These are phyloP conservation scores for Mycosphaerella arachidis DNA, from an alignment of 2,329 filamentous ascomycete species.

Conservation along the genomic window DNA sequence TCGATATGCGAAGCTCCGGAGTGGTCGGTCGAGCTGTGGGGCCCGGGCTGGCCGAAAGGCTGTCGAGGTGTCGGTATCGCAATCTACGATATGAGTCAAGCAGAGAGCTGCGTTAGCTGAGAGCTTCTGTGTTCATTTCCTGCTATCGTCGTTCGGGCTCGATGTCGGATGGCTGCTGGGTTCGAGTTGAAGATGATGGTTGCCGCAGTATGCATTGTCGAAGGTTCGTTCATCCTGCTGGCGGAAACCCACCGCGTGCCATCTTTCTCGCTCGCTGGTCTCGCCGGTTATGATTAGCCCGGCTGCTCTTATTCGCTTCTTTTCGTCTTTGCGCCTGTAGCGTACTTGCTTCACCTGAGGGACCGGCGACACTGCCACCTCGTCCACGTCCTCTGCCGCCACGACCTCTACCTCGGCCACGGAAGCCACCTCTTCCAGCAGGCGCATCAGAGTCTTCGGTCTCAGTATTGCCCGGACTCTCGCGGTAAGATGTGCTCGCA, in stretches of 20 bases:
- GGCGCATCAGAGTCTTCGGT: constrained; percentile 54
- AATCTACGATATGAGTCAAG: neutral
- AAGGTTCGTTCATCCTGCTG: constrained; percentile 28
- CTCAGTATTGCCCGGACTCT: constrained; percentile 50
- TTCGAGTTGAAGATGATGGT: neutral
- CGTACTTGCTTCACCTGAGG: constrained; percentile 65
- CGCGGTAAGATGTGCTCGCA: constrained; percentile 61
- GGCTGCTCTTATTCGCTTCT: constrained; percentile 72
- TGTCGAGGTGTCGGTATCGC: neutral
- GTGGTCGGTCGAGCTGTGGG: neutral
- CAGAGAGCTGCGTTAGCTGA: neutral
- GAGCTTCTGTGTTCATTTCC: too few relatives aligned
- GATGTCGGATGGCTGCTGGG: neutral
- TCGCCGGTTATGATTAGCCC: constrained; percentile 81
- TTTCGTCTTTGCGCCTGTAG: constrained; percentile 69
- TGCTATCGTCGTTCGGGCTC: too few relatives aligned
- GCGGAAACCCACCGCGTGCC: constrained; percentile 51
- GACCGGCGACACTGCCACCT: constrained; percentile 57
- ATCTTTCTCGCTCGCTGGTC: constrained; percentile 63
- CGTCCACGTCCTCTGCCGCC: constrained; percentile 41
- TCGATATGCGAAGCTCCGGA: neutral
- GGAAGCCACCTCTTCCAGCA: constrained; percentile 38
- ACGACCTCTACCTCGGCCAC: constrained; percentile 49
- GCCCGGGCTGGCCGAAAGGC: neutral
- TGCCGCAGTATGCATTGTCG: neutral